A percentile compares a stretch with the other conserved stretches of the same genome.
Evolutionary conservation across 352 stramenopile species (phyloP).

Genomic region (Globisporangium nunn): DNA sequence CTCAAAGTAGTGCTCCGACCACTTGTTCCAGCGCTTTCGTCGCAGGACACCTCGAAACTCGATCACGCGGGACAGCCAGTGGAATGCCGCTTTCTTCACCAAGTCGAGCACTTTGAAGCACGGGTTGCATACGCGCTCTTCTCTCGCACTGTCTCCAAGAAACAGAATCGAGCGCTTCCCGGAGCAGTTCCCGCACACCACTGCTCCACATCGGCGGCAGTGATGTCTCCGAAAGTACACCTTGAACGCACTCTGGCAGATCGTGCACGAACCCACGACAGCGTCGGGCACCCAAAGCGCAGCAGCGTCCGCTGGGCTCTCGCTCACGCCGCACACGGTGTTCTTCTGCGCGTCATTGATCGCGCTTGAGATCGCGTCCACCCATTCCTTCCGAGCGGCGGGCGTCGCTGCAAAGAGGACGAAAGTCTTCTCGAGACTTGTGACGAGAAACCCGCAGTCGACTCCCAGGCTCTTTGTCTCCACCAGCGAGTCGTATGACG

Average conservation of each 20-base stretch:
- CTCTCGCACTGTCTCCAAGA: slow-evolving; percentile 47
- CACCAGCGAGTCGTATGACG: slow-evolving; percentile 43
- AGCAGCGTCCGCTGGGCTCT: slow-evolving; percentile 46
- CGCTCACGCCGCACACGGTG: slow-evolving; percentile 15
- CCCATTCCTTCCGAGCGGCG: slow-evolving; percentile 45
- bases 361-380: slow-evolving; percentile 38
- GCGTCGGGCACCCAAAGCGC: slow-evolving; percentile 75
- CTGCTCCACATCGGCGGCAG: slow-evolving; percentile 66
- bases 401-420: slow-evolving; percentile 59
- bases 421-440: slow-evolving; percentile 78
- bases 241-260: slow-evolving; percentile 61
- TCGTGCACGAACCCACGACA: slow-evolving; percentile 52
- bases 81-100: slow-evolving; percentile 55
- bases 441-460: slow-evolving; percentile 71
- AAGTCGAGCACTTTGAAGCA: slow-evolving; percentile 63
- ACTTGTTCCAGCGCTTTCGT: slow-evolving; percentile 70
- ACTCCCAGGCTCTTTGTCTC: slow-evolving; percentile 30
- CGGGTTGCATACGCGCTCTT: slow-evolving; percentile 63
- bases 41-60: slow-evolving; percentile 66
- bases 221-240: slow-evolving; percentile 79
- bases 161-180: slow-evolving; percentile 58
- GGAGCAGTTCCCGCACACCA: slow-evolving; percentile 79
- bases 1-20: slow-evolving; percentile 78
- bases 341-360: slow-evolving; percentile 48
- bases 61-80: slow-evolving; percentile 63